Percentiles rank a stretch among this genome's conserved stretches.
phyloP scores from a whole-genome alignment of 495 filamentous ascomycete genomes.

The Daldinia caldariorum region DNA sequence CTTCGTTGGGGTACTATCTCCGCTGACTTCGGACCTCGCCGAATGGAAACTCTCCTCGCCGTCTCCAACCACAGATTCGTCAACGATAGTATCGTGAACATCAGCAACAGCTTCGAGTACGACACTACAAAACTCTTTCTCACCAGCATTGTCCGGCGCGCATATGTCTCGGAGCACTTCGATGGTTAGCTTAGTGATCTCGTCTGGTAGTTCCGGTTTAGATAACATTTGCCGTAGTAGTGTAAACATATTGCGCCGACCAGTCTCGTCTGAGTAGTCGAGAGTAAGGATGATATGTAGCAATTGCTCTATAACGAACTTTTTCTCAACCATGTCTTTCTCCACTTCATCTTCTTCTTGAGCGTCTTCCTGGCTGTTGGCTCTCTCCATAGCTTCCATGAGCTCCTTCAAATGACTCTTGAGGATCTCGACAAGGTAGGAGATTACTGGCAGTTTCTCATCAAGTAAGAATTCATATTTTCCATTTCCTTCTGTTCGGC shows the following conservation, averaged over 20 bases:
- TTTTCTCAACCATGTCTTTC: constrained; percentile 82
- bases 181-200: constrained; percentile 87
- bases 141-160: constrained; percentile 77
- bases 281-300: constrained; percentile 90
- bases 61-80: constrained; percentile 64
- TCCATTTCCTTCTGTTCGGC: constrained; percentile 71
- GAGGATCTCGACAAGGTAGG: constrained; percentile 83
- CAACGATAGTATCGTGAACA: constrained; percentile 88
- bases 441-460: constrained; percentile 95
- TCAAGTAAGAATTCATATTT: constrained; percentile 79
- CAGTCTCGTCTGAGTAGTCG: constrained; percentile 95
- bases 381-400: constrained; percentile 70
- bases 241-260: constrained; percentile 92
- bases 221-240: constrained; percentile 85
- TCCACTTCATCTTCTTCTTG: constrained; percentile 68
- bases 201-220: constrained; percentile 87
- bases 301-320: constrained; percentile 95
- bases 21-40: constrained; percentile 82
- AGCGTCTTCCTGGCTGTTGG: constrained; percentile 62
- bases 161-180: constrained; percentile 84
- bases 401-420: constrained; percentile 80
- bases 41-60: constrained; percentile 90
- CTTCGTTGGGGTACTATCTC: constrained; percentile 66
- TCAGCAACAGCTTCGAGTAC: constrained; percentile 94
- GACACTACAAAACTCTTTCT: constrained; percentile 92